Evolutionary conservation across 2,329 filamentous ascomycete genomes (phyloP).

Genomic region (Trichophyton mentagrophytes): DNA sequence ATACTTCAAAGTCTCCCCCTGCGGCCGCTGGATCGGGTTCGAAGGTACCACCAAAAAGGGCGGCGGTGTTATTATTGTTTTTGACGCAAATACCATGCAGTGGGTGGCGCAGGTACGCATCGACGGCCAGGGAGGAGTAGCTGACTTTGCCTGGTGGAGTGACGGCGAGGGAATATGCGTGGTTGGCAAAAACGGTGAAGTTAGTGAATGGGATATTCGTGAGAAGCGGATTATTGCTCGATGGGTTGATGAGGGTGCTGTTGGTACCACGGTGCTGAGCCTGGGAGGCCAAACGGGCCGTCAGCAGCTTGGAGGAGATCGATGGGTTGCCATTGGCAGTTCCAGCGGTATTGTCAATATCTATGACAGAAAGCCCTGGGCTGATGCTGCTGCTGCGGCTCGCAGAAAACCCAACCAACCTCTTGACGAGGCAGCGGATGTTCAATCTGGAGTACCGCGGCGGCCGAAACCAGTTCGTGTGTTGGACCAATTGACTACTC

Average conservation of each 20-base stretch:
- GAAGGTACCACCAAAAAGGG: constrained; percentile 70
- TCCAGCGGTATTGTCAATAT: constrained; percentile 83
- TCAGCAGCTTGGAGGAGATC: constrained; percentile 52
- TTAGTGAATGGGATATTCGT: constrained; percentile 74
- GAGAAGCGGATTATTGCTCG: constrained; percentile 58
- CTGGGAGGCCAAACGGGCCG: constrained; percentile 46
- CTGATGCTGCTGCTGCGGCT: constrained; percentile 27
- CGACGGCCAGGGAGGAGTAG: constrained; percentile 69
- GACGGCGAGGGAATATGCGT: constrained; percentile 71
- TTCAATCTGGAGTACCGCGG: constrained; percentile 43
- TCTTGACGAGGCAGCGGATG: constrained; percentile 20
- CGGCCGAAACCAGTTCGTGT: constrained; percentile 58
- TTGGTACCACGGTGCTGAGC: constrained; percentile 69
- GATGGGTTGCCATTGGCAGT: constrained; percentile 81
- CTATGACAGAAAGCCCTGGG: constrained; percentile 66
- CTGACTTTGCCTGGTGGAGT: constrained; percentile 88
- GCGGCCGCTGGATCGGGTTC: constrained; percentile 74
- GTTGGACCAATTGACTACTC: constrained; percentile 78
- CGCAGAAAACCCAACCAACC: background rate
- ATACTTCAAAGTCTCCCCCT: constrained; percentile 72
- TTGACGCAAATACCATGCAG: constrained; percentile 68
- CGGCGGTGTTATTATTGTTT: constrained; percentile 74
- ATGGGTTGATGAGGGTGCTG: constrained; percentile 83
- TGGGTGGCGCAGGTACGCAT: constrained; percentile 76
- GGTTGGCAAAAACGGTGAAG: constrained; percentile 71